Conservation (phyloP, 2,329 filamentous ascomycete species). For the Phyllosticta citribraziliensis region DNA sequence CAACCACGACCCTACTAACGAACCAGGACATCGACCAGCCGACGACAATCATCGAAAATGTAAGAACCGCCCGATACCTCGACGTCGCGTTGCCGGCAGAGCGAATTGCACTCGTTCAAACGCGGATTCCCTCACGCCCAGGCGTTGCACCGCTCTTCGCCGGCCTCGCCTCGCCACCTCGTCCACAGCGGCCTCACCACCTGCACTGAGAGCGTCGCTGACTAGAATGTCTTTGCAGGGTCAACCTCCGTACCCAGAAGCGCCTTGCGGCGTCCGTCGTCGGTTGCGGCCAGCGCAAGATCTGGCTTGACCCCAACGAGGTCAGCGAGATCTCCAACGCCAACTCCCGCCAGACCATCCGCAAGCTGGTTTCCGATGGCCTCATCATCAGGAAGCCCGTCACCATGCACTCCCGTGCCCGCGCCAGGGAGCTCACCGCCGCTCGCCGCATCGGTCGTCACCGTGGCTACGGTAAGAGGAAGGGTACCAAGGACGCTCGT, state of each 20-base stretch:
- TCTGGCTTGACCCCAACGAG: constrained; percentile 99
- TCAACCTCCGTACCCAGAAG: constrained; percentile 99
- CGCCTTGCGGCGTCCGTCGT: constrained; percentile 98
- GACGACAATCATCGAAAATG: constrained; percentile 34
- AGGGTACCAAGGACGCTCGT: constrained; percentile 99
- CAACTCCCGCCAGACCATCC: constrained; percentile 99
- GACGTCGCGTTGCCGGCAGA: constrained; percentile 11
- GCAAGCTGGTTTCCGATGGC: constrained; percentile 99
- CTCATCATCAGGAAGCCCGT: constrained; percentile 99
- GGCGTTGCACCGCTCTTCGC: not conserved
- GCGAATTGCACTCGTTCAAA: not conserved
- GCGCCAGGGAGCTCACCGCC: constrained; percentile 89
- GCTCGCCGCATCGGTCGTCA: constrained; percentile 93
- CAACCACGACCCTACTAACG: constrained; percentile 7
- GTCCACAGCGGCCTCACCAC: constrained; percentile 15
- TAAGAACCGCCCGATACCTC: constrained; percentile 23
- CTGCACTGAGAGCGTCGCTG: constrained; percentile 20
- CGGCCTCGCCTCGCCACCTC: constrained; percentile 16
- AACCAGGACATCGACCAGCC: constrained; percentile 20
- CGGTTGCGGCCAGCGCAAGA: constrained; percentile 99
- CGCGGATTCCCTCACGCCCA: not conserved
- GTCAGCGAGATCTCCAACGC: constrained; percentile 99
- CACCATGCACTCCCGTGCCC: constrained; percentile 97
- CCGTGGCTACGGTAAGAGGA: constrained; percentile 99
- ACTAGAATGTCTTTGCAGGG: constrained; percentile 50